phyloP scores from a whole-genome alignment of 2,329 filamentous ascomycete species.

The Alternaria sp. region DNA sequence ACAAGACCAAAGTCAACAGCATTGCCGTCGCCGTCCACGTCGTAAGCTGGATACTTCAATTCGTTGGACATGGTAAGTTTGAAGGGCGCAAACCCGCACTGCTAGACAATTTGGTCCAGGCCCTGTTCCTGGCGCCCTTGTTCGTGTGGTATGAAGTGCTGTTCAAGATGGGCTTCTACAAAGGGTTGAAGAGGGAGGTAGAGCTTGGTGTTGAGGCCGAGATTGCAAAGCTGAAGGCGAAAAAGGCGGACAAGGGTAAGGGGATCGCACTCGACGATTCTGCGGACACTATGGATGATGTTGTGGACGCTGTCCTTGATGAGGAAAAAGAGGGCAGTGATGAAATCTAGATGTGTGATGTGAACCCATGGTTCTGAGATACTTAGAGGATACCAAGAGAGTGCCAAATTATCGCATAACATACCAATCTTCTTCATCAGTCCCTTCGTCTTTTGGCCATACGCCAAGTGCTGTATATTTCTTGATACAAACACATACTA shows the following conservation, averaged over 20 bases:
- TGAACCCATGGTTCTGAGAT: neutral
- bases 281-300: neutral
- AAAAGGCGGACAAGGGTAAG: slow-evolving; percentile 35
- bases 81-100: slow-evolving; percentile 88
- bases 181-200: slow-evolving; percentile 58
- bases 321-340: neutral
- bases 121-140: slow-evolving; percentile 88
- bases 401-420: neutral
- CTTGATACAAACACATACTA: neutral
- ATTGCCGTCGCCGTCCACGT: slow-evolving; percentile 74
- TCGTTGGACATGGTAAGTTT: slow-evolving; percentile 88
- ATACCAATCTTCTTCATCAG: neutral
- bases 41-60: slow-evolving; percentile 84
- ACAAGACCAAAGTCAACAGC: slow-evolving; percentile 64
- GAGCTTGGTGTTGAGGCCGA: slow-evolving; percentile 54
- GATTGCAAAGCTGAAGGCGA: slow-evolving; percentile 58
- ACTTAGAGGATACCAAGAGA: neutral
- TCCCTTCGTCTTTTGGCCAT: too few species aligned
- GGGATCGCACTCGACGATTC: neutral
- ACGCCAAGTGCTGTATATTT: neutral
- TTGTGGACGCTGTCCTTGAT: neutral
- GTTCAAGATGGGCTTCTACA: slow-evolving; percentile 86
- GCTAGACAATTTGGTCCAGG: slow-evolving; percentile 89
- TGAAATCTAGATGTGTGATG: neutral
- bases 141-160: slow-evolving; percentile 97